Base-by-base conservation (phyloP, 2,329 filamentous ascomycete genomes). In the Verticillium klebahnii region DNA sequence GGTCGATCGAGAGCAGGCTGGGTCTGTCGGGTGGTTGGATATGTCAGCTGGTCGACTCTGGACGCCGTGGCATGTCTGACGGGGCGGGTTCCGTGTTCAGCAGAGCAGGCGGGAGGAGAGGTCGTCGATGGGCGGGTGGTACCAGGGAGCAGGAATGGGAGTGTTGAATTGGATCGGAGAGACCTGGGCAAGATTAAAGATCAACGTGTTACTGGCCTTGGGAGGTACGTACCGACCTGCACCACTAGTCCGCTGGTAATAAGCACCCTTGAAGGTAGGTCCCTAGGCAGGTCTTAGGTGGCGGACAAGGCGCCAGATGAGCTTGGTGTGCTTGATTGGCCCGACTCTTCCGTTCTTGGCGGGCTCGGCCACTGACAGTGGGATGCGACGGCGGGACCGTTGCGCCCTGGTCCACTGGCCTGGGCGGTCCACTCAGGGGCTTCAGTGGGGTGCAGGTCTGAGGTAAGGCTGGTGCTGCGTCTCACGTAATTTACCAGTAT, bases 151-250 rank as follows among this genome's bases (percentile, higher is more conserved):
- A 57, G 55, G 29, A 56, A 34, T 32, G 36, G 55, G 45, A 52
- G 6, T 25, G 37, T 17, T n/a, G 57, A 58, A 50, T 39, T 17
- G 36, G 57, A 58, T 58, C 57, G 37, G 34, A 50, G 57, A 40
- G 57, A 40, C 17, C 34, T 50, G 37, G 57, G 45, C 45, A 52
- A 52, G 45, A 52, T 52, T 52, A 52, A 58, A 58, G 57, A 58
- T 50, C 37, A 58, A 58, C 57, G 57, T 58, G 57, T 58, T 58
- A 58, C 57, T 8, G 45, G 19, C 45, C 45, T 12, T 25, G 25
- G 19, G 45, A 9, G 45, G 45, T 19, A 19, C 39, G 17, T 19
- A 19, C 17, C 39, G 11, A 17, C 37, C 37, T 5, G 37, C 25
- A 25, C 25, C 25, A 25, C 25, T 25, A 23, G 23, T 2, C 23